phyloP scores from a whole-genome alignment of 345 rosid genomes.

The Cardamine resedifolia region DNA sequence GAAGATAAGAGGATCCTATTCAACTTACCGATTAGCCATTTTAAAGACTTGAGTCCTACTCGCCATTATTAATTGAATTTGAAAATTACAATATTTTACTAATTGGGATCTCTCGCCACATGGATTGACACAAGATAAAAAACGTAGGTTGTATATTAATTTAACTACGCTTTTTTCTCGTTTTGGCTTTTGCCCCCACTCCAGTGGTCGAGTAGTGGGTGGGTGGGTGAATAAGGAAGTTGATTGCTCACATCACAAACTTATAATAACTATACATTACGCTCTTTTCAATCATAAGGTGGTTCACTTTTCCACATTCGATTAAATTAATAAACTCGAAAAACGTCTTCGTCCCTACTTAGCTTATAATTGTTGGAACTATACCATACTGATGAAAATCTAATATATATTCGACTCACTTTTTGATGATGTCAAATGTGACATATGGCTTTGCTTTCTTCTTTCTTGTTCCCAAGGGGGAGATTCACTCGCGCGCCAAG shows the following conservation, averaged over 20 bases:
- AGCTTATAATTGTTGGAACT: not conserved
- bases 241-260: constrained; percentile 32
- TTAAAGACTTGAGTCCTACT: not conserved
- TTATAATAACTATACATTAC: constrained; percentile 12
- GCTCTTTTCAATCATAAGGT: constrained; percentile 21
- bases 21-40: not conserved
- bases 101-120: constrained; percentile 4
- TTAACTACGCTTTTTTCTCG: not conserved
- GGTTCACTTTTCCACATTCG: constrained; percentile 11
- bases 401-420: not conserved
- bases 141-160: not conserved
- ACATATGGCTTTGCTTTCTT: not conserved
- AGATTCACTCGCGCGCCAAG: constrained; percentile 15
- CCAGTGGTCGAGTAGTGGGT: constrained; percentile 26
- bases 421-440: too few species aligned
- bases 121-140: not conserved
- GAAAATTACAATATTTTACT: not conserved
- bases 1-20: not conserved
- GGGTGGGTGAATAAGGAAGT: constrained; percentile 26
- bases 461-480: constrained; percentile 31
- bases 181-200: constrained; percentile 35
- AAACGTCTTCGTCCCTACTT: not conserved
- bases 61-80: not conserved
- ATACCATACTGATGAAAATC: not conserved
- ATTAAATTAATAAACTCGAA: not conserved